phyloP scores from a whole-genome alignment of 495 filamentous ascomycete species.

The Physcia stellaris region DNA sequence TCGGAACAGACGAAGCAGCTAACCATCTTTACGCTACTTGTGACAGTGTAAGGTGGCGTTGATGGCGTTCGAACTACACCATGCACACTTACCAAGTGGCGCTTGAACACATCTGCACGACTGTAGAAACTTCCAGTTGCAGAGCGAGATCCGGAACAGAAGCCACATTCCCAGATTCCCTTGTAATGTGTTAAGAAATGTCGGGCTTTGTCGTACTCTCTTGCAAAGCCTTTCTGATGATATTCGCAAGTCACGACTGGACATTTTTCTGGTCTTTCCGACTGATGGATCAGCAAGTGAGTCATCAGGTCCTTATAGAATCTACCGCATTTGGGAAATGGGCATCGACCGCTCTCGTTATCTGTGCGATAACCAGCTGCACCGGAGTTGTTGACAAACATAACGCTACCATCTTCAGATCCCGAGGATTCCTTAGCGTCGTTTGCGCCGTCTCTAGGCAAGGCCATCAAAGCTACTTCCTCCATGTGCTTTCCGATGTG shows the following conservation, averaged over 20 bases:
- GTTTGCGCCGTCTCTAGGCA: conserved; percentile 9
- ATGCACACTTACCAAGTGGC: conserved; percentile 87
- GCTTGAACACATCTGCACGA: conserved; percentile 96
- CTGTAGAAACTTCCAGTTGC: conserved; percentile 96
- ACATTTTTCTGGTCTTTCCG: conserved; percentile 90
- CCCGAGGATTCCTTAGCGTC: conserved; percentile 3
- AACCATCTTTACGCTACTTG: conserved; percentile 74
- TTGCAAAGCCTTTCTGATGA: conserved; percentile 85
- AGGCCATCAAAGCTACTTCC: conserved; percentile 13
- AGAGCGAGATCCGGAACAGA: conserved; percentile 86
- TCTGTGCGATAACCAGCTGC: too few species aligned
- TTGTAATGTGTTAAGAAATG: conserved; percentile 98
- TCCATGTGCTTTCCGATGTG: conserved; percentile 18
- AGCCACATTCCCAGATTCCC: conserved; percentile 97
- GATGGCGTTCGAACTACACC: conserved; percentile 90
- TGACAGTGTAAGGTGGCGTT: too few species aligned
- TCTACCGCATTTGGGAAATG: conserved; percentile 71
- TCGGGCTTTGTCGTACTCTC: conserved; percentile 98
- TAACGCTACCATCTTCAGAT: background rate
- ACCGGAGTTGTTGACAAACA: too few species aligned
- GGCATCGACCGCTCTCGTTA: conserved; percentile 67
- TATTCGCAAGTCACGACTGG: conserved; percentile 91
- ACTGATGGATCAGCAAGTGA: conserved; percentile 92
- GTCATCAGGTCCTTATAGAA: conserved; percentile 92
- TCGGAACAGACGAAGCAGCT: conserved; percentile 91